Base-by-base conservation (phyloP, 2,329 filamentous ascomycete species). In the Apiospora marii region DNA sequence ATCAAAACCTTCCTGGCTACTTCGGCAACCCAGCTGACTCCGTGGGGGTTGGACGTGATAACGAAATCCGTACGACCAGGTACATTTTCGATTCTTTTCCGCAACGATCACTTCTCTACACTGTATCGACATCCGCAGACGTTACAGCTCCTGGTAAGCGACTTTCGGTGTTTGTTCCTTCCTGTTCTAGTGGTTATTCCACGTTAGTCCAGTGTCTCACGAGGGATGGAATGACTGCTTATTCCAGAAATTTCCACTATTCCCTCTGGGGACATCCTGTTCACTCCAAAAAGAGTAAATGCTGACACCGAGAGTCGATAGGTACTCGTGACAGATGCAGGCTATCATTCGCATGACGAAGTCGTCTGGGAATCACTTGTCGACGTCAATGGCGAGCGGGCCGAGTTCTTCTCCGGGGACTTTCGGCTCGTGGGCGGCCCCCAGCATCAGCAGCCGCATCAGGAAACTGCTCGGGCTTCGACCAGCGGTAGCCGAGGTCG, bases 81-180 rank as follows among this genome's bases (percentile, higher is more conserved):
- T 1, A 91, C 93, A 1, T 90, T 98, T 74, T 94, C 94, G 0
- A 98, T 99, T 69, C 84, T 99, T 1, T 99, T 99, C 85, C 91
- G 96, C 37, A 99, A 99, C 78, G 96, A 99, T 79, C 96, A 99
- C 81, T 99, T 99, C 79, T 95, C 94, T 58, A 98, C 96, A 0
- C 82, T 99, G 0, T 98, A 97, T 82, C 94, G 95, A 74, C 94
- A 98, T 77, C 94, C 96, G 0, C 85, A 91, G 64, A 94, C 92
- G 0, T 87, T 90, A 53, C 89, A 93, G 75, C 87, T 98, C 1
- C 89, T 96, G 75, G 94, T 30, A 30, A 30, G 27, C 27, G 27
- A 30, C 27, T 30, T 30, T 30, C 27, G 27, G 27, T 30, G 27
- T 30, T 30, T 30, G 27, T 30, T 30, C 27, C 27, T 30, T 30